Conservation (phyloP, 768 basidiomycete species). For the Amanita subjunquillea region DNA sequence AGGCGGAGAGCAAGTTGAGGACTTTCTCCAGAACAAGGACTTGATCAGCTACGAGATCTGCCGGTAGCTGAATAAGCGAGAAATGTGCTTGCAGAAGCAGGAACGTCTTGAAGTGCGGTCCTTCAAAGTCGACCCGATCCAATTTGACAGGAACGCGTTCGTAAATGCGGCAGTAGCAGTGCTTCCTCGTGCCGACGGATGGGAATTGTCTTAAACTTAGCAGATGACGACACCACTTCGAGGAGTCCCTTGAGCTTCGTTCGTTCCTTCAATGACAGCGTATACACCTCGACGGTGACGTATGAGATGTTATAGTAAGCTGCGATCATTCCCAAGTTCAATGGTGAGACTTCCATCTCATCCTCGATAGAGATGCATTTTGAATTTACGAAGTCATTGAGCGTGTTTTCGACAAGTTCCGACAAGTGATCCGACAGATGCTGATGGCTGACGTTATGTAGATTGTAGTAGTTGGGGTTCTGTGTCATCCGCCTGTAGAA, state of each 20-base stretch:
- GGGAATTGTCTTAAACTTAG: slow-evolving; percentile 91
- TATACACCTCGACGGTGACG: slow-evolving; percentile 96
- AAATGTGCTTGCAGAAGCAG: slow-evolving; percentile 95
- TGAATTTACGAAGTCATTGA: slow-evolving; percentile 85
- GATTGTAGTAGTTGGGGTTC: slow-evolving; percentile 92
- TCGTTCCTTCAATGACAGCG: slow-evolving; percentile 86
- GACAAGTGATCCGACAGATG: slow-evolving; percentile 94
- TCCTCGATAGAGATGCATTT: slow-evolving; percentile 94
- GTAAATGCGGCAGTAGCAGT: slow-evolving; percentile 80
- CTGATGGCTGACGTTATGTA: slow-evolving; percentile 92
- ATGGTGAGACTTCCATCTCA: slow-evolving; percentile 84
- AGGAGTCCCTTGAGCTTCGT: slow-evolving; percentile 96
- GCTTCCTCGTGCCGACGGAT: slow-evolving; percentile 90
- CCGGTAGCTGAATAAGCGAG: slow-evolving; percentile 82
- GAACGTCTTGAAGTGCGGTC: slow-evolving; percentile 98
- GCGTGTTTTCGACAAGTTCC: slow-evolving; percentile 88
- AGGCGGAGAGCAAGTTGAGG: slow-evolving; percentile 83
- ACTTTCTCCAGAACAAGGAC: slow-evolving; percentile 81
- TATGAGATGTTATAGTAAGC: slow-evolving; percentile 95
- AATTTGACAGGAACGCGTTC: slow-evolving; percentile 97
- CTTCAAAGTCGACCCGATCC: slow-evolving; percentile 72
- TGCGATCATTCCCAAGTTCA: slow-evolving; percentile 98
- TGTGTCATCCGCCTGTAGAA: slow-evolving; percentile 97
- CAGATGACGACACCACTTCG: slow-evolving; percentile 94
- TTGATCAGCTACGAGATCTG: slow-evolving; percentile 92